These are phyloP conservation scores for Penicillium herquei DNA, from an alignment of 495 filamentous ascomycete genomes.

Conservation along the genomic window DNA sequence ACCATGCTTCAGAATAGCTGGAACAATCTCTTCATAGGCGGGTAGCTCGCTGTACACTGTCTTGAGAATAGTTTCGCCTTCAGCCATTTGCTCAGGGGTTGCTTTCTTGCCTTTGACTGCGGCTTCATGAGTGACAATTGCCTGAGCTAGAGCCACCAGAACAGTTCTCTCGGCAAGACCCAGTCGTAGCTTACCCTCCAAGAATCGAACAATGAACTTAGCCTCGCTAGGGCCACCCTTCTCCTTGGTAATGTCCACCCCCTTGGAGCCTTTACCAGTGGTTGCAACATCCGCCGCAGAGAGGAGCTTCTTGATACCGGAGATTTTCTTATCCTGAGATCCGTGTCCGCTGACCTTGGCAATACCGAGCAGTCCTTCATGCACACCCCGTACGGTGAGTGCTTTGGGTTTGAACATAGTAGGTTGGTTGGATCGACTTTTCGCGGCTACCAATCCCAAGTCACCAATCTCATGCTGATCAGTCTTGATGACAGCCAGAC, in stretches of 20 bases:
- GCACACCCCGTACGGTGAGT: slow-evolving; percentile 81
- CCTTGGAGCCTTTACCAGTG: slow-evolving; percentile 64
- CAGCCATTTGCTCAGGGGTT: slow-evolving; percentile 70
- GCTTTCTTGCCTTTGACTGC: slow-evolving; percentile 62
- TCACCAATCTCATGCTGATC: slow-evolving; percentile 97
- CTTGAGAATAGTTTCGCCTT: slow-evolving; percentile 83
- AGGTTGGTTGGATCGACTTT: slow-evolving; percentile 87
- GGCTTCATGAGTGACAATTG: slow-evolving; percentile 78
- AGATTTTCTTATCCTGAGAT: slow-evolving; percentile 85
- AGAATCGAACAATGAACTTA: slow-evolving; percentile 86
- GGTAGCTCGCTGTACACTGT: slow-evolving; percentile 92
- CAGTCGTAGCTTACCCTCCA: slow-evolving; percentile 90
- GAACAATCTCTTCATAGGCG: slow-evolving; percentile 93
- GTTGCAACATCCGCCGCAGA: slow-evolving; percentile 75
- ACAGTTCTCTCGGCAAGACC: slow-evolving; percentile 92
- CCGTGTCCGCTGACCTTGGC: slow-evolving; percentile 85
- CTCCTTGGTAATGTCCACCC: slow-evolving; percentile 82
- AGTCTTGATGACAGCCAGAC: slow-evolving; percentile 78
- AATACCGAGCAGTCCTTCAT: slow-evolving; percentile 83
- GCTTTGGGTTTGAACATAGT: slow-evolving; percentile 98
- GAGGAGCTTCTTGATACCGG: slow-evolving; percentile 90
- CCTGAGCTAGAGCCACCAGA: slow-evolving; percentile 83
- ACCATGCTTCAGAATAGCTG: slow-evolving; percentile 80
- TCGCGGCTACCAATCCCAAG: slow-evolving; percentile 89
- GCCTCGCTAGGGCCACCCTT: slow-evolving; percentile 94